Evolutionary conservation across 2,329 filamentous ascomycete genomes (phyloP), one percentile per base, ranked within the genome.

Genomic region (Hysterium pulicare): DNA sequence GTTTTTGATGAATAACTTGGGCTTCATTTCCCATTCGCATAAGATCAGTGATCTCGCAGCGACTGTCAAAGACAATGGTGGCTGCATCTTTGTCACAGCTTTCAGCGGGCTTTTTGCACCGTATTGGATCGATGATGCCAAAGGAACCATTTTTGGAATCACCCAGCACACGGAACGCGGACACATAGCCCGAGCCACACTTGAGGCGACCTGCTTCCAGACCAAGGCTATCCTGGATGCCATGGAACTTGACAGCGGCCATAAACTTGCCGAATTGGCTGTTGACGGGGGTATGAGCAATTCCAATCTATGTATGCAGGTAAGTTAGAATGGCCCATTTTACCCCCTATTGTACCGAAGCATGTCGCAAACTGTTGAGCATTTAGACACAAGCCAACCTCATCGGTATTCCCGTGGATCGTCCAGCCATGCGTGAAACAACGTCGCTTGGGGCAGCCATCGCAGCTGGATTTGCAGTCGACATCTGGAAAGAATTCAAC

Each of bases 91-190:
- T 57, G 90, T 95, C 46, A 95, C 90, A 2, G 90, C 90, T 1
- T 95, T 95, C 64, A 90, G 85, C 65, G 90, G 90, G 41, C 77
- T 95, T 2, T 95, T 95, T 62, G 90, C 90, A 1, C 90, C 90
- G 0, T 95, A 95, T 68, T 95, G 90, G 90, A 91, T 95, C 48
- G 89, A 95, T 61, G 87, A 94, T 68, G 89, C 89, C 16, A 86
- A 90, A 64, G 90, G 90, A 45, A 95, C 90, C 4, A 81, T 67
- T 33, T 90, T 91, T 57, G 88, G 88, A 36, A 84, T 94, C 50
- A 93, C 88, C 0, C 85, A 90, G 55, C 85, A 90, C 70, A 95
- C 90, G 0, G 78, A 89, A 60, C 83, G 83, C 55, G 87, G 87
- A 13, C 90, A 95, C 64, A 88, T 95, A 55, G 89, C 88, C 33